Evolutionary conservation across 306 rosid genomes (phyloP).

Genomic region (Dryas drummondii): DNA sequence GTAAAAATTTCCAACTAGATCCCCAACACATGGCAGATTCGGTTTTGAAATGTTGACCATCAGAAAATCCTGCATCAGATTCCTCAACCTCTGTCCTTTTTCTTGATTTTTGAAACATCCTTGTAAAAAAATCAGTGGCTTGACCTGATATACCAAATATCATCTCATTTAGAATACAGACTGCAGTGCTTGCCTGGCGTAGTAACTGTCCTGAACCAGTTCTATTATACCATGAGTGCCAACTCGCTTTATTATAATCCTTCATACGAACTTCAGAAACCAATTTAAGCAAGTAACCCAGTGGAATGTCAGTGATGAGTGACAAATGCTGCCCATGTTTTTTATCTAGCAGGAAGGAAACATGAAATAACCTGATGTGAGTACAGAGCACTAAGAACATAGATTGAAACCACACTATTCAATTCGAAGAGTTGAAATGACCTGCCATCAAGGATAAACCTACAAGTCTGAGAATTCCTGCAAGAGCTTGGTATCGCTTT

Average conservation of each 20-base stretch:
- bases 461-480: slow-evolving; percentile 80
- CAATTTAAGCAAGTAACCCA: slow-evolving; percentile 73
- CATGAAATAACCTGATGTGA: slow-evolving; percentile 10
- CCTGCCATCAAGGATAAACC: slow-evolving; percentile 82
- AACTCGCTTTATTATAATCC: slow-evolving; percentile 69
- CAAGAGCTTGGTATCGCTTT: slow-evolving; percentile 71
- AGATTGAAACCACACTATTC: slow-evolving; percentile 14
- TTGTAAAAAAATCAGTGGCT: slow-evolving; percentile 46
- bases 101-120: slow-evolving; percentile 55
- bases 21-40: slow-evolving; percentile 27
- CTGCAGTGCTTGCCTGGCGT: slow-evolving; percentile 93
- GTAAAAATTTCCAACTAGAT: slow-evolving; percentile 60
- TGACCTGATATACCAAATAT: slow-evolving; percentile 83
- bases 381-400: slow-evolving; percentile 15
- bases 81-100: slow-evolving; percentile 35
- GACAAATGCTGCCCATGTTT: slow-evolving; percentile 61
- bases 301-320: slow-evolving; percentile 61
- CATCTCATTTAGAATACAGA: slow-evolving; percentile 87
- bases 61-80: slow-evolving; percentile 11
- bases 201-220: slow-evolving; percentile 82
- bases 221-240: slow-evolving; percentile 87
- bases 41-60: slow-evolving; percentile 31
- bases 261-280: slow-evolving; percentile 70
- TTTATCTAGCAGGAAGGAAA: slow-evolving; percentile 51
- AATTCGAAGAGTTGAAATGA: slow-evolving; percentile 36